Conservation (phyloP, 306 rosid species). For the Carpinus viminea region DNA sequence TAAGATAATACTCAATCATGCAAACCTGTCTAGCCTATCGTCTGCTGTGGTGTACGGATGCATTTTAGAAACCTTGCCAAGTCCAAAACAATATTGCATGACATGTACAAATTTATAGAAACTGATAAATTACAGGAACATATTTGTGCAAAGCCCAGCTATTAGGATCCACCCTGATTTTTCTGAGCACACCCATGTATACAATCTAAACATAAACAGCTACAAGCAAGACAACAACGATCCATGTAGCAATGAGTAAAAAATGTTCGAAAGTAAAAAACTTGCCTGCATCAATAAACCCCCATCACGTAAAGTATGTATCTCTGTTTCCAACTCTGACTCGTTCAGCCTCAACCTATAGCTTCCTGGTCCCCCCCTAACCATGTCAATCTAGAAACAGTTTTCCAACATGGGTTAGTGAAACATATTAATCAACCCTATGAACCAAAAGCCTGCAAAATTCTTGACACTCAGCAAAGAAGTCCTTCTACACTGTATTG, state of each 20-base stretch:
- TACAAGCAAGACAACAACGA: constrained; percentile 9
- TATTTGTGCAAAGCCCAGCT: neutral
- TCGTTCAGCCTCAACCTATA: constrained; percentile 74
- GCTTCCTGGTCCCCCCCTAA: constrained; percentile 93
- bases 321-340: constrained; percentile 90
- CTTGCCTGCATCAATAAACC: constrained; percentile 99
- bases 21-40: neutral
- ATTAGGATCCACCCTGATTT: neutral
- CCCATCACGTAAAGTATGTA: constrained; percentile 97
- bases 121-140: neutral
- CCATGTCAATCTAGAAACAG: constrained; percentile 77
- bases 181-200: neutral
- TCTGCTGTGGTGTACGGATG: neutral
- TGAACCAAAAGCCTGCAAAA: constrained; percentile 27
- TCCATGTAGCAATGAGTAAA: neutral
- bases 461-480: constrained; percentile 14
- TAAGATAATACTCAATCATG: neutral
- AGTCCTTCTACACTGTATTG: constrained; percentile 17
- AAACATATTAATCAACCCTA: constrained; percentile 27
- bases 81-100: neutral
- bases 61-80: neutral
- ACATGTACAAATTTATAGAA: neutral
- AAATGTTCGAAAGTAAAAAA: constrained; percentile 30
- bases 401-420: constrained; percentile 24
- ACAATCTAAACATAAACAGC: neutral